Percentiles rank a stretch among this genome's conserved stretches.
Evolutionary conservation across 2,329 filamentous ascomycete genomes (phyloP).

Genomic region (Verticillium nonalfalfae): DNA sequence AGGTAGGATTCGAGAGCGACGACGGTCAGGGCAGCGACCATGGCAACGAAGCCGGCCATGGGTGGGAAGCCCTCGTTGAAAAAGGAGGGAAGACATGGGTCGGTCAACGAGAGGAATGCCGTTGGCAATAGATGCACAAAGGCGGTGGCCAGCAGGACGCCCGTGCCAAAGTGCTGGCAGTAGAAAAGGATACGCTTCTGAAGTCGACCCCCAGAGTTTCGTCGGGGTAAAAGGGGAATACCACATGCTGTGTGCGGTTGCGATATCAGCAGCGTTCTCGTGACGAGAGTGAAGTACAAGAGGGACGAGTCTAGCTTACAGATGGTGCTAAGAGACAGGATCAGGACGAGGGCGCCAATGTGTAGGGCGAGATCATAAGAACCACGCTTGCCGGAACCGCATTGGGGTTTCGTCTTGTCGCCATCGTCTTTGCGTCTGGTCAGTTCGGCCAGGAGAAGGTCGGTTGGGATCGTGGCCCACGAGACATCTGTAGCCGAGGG

Average conservation of each 20-base stretch:
- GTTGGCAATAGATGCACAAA: conserved; percentile 73
- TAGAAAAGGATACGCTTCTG: conserved; percentile 58
- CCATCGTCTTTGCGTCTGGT: conserved; percentile 33
- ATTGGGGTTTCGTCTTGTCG: conserved; percentile 37
- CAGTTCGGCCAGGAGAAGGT: conserved; percentile 46
- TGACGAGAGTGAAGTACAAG: background rate
- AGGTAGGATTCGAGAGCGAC: conserved; percentile 87
- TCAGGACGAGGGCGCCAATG: conserved; percentile 61
- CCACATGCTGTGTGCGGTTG: conserved; percentile 44
- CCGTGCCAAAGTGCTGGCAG: conserved; percentile 72
- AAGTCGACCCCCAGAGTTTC: conserved; percentile 48
- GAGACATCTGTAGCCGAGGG: conserved; percentile 20
- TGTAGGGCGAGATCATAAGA: conserved; percentile 62
- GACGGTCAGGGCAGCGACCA: conserved; percentile 75
- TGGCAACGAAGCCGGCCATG: conserved; percentile 74
- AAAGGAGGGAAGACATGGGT: conserved; percentile 68
- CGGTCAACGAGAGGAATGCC: conserved; percentile 59
- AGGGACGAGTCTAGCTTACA: conserved; percentile 28
- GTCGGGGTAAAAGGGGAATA: conserved; percentile 59
- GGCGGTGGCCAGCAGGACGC: conserved; percentile 78
- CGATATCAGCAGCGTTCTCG: conserved; percentile 2
- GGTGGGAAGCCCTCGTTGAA: conserved; percentile 76
- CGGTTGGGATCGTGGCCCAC: conserved; percentile 46
- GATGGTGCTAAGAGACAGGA: conserved; percentile 53
- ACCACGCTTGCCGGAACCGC: conserved; percentile 45